phyloP scores from a whole-genome alignment of 345 rosid species.

The Salix arbutifolia region DNA sequence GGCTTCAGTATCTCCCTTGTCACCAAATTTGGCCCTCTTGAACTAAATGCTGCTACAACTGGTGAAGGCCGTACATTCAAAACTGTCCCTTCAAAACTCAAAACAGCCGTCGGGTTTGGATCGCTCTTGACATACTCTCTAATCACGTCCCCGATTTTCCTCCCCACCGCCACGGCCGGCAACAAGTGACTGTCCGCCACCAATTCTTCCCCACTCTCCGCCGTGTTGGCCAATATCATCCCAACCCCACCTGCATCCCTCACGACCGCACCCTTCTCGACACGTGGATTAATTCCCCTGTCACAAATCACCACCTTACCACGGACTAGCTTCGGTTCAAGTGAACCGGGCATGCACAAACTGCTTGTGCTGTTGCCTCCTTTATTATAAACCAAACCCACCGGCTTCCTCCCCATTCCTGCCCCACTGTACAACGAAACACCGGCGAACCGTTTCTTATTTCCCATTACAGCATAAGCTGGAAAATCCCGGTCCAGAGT shows the following conservation, averaged over 20 bases:
- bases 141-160: slow-evolving; percentile 52
- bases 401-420: slow-evolving; percentile 51
- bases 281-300: slow-evolving; percentile 68
- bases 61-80: slow-evolving; percentile 66
- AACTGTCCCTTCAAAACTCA: slow-evolving; percentile 66
- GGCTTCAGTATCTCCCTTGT: slow-evolving; percentile 82
- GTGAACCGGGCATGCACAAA: slow-evolving; percentile 72
- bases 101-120: slow-evolving; percentile 47
- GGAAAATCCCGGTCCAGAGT: slow-evolving; percentile 83
- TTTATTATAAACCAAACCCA: slow-evolving; percentile 50
- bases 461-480: slow-evolving; percentile 59
- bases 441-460: slow-evolving; percentile 41
- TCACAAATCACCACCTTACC: slow-evolving; percentile 85
- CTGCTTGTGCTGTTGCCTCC: slow-evolving; percentile 39
- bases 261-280: slow-evolving; percentile 76
- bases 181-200: slow-evolving; percentile 82
- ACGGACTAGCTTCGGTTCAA: slow-evolving; percentile 44
- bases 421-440: slow-evolving; percentile 73
- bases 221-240: slow-evolving; percentile 78
- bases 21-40: slow-evolving; percentile 77
- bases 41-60: slow-evolving; percentile 85
- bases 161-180: slow-evolving; percentile 71
- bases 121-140: slow-evolving; percentile 43
- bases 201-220: slow-evolving; percentile 58
- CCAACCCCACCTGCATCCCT: slow-evolving; percentile 77